Conservation (phyloP, 2,329 filamentous ascomycete genomes). For the Fusarium buharicum region DNA sequence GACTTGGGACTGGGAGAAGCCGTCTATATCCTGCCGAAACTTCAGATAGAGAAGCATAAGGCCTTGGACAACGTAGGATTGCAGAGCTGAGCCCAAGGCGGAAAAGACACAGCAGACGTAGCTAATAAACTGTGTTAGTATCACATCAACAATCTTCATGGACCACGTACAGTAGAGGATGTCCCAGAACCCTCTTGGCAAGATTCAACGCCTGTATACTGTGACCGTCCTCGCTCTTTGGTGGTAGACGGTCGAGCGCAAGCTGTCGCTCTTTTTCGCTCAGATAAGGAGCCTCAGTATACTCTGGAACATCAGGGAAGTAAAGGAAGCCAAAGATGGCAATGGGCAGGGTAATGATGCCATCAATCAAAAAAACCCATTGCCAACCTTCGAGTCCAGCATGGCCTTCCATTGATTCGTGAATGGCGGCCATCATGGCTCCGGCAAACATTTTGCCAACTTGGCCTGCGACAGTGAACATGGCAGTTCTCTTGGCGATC, state of each 20-base stretch:
- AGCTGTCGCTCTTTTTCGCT: constrained; percentile 49
- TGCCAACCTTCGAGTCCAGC: constrained; percentile 59
- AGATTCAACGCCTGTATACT: constrained; percentile 49
- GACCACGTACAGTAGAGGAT: constrained; percentile 43
- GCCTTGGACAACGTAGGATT: constrained; percentile 41
- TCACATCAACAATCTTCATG: rapidly evolving
- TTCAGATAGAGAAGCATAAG: constrained; percentile 44
- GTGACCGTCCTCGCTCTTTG: constrained; percentile 49
- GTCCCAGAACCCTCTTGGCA: constrained; percentile 43
- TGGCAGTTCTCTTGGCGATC: constrained; percentile 67
- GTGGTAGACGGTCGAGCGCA: constrained; percentile 46
- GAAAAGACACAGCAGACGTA: constrained; percentile 48
- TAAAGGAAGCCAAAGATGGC: constrained; percentile 39
- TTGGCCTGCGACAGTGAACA: constrained; percentile 67
- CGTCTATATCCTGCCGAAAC: constrained; percentile 27
- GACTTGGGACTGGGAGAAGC: constrained; percentile 40
- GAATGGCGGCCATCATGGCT: constrained; percentile 62
- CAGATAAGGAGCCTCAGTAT: constrained; percentile 50
- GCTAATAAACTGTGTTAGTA: background rate
- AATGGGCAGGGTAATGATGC: constrained; percentile 33
- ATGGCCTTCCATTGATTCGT: constrained; percentile 51
- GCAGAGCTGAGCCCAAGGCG: constrained; percentile 27
- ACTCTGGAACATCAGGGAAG: constrained; percentile 48
- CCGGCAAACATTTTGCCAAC: constrained; percentile 68
- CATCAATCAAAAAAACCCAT: constrained; percentile 50